A percentile compares a stretch with the other conserved stretches of the same genome.
Conservation (phyloP, 176 grass and related monocot genomes). For the Chloris gayana region DNA sequence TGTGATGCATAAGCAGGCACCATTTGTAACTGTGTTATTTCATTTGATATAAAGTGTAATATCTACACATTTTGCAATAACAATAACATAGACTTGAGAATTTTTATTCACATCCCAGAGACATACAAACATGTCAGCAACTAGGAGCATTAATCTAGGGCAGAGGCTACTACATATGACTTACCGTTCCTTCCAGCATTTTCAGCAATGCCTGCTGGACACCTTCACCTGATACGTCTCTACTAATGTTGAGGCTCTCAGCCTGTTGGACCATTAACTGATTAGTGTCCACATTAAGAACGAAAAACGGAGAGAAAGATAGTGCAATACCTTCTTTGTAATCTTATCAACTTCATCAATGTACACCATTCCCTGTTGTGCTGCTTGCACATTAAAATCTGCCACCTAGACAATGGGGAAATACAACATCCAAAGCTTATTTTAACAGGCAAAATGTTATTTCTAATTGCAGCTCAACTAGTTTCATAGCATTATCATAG, state of each 20-base stretch:
- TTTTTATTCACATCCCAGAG: not conserved
- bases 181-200: slow-evolving; percentile 99
- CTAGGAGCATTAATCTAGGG: slow-evolving; percentile 1
- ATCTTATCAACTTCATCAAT: slow-evolving; percentile 99
- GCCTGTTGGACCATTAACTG: slow-evolving; percentile 59
- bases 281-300: slow-evolving; percentile 25
- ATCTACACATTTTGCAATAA: slow-evolving; percentile 14
- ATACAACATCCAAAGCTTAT: slow-evolving; percentile 38
- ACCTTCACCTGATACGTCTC: slow-evolving; percentile 99
- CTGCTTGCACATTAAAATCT: slow-evolving; percentile 99
- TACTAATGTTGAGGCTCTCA: slow-evolving; percentile 97
- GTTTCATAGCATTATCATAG: not conserved
- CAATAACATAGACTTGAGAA: not conserved
- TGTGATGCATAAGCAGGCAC: not conserved
- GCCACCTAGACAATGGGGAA: slow-evolving; percentile 69
- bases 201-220: slow-evolving; percentile 98
- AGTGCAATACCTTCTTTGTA: slow-evolving; percentile 78
- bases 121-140: slow-evolving; percentile 8
- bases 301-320: slow-evolving; percentile 25
- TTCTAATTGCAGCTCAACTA: slow-evolving; percentile 6
- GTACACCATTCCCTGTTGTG: slow-evolving; percentile 99
- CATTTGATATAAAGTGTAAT: slow-evolving; percentile 1
- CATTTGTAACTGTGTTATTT: not conserved
- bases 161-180: slow-evolving; percentile 36
- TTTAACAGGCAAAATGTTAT: slow-evolving; percentile 23